Percentiles rank a stretch among this genome's conserved stretches.
These are phyloP conservation scores for Penicillium macrosclerotiorum DNA, from an alignment of 495 filamentous ascomycete genomes.

Conservation along the genomic window DNA sequence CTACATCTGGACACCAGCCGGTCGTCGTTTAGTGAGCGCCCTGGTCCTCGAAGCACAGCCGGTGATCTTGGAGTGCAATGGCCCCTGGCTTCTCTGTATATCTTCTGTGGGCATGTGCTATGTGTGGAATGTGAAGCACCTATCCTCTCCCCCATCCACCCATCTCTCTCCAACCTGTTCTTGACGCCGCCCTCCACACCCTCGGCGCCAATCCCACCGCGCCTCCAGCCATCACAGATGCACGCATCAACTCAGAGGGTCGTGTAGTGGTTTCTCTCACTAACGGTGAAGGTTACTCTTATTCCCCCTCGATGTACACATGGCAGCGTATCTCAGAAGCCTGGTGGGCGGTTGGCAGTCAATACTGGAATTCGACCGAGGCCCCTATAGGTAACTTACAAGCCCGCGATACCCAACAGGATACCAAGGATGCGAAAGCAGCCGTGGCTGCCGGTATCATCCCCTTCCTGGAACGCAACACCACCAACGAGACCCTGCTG, in stretches of 20 bases:
- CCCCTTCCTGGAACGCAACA: conserved; percentile 87
- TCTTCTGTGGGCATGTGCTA: conserved; percentile 85
- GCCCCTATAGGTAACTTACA: conserved; percentile 75
- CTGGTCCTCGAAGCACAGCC: conserved; percentile 88
- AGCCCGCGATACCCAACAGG: conserved; percentile 57
- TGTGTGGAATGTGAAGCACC: conserved; percentile 89
- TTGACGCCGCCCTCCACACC: conserved; percentile 79
- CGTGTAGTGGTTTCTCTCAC: conserved; percentile 79
- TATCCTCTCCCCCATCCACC: conserved; percentile 85
- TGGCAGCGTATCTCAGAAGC: conserved; percentile 94
- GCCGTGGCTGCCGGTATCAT: conserved; percentile 90
- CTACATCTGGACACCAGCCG: conserved; percentile 93
- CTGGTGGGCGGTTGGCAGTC: conserved; percentile 97
- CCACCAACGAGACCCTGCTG: conserved; percentile 87
- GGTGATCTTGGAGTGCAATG: conserved; percentile 86
- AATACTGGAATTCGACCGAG: conserved; percentile 98
- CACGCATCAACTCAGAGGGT: conserved; percentile 83
- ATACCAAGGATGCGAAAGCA: conserved; percentile 46
- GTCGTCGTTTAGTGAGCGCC: conserved; percentile 77
- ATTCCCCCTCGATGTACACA: conserved; percentile 75
- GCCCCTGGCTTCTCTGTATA: conserved; percentile 85
- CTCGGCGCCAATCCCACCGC: conserved; percentile 65
- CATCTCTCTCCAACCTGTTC: conserved; percentile 81
- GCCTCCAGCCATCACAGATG: conserved; percentile 80
- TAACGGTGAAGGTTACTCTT: conserved; percentile 91